phyloP scores from a whole-genome alignment of 257 asterid genomes.

The Nicotiana sylvestris region DNA sequence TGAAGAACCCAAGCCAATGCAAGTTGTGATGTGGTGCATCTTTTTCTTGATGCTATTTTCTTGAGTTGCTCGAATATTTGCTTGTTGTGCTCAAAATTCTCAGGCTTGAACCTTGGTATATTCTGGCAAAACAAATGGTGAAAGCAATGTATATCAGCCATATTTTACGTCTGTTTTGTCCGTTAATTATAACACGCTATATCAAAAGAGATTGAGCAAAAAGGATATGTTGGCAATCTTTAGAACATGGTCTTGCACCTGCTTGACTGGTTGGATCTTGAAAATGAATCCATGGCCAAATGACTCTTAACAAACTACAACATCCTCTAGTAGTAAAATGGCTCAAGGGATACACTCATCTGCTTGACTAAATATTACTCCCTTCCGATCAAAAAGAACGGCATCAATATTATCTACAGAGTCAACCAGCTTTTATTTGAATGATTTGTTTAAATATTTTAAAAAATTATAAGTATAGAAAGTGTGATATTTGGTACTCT shows the following conservation, averaged over 20 bases:
- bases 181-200: background rate
- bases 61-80: slow-evolving; percentile 17
- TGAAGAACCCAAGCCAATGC: slow-evolving; percentile 43
- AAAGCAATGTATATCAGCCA: background rate
- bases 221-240: background rate
- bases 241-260: background rate
- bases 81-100: slow-evolving; percentile 27
- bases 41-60: slow-evolving; percentile 30
- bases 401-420: background rate
- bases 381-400: background rate
- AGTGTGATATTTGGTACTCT: too few species aligned
- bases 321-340: background rate
- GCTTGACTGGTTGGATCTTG: background rate
- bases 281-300: background rate
- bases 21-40: slow-evolving; percentile 31
- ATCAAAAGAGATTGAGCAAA: background rate
- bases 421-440: background rate
- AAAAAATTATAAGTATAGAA: too few species aligned
- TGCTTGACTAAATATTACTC: background rate
- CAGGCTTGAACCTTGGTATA: slow-evolving; percentile 25
- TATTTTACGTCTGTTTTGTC: background rate
- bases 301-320: too few species aligned
- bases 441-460: background rate
- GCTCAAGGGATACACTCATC: background rate
- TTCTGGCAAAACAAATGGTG: slow-evolving; percentile 2